Evolutionary conservation across 2,329 filamentous ascomycete species (phyloP).

Genomic region (Didymella exigua): DNA sequence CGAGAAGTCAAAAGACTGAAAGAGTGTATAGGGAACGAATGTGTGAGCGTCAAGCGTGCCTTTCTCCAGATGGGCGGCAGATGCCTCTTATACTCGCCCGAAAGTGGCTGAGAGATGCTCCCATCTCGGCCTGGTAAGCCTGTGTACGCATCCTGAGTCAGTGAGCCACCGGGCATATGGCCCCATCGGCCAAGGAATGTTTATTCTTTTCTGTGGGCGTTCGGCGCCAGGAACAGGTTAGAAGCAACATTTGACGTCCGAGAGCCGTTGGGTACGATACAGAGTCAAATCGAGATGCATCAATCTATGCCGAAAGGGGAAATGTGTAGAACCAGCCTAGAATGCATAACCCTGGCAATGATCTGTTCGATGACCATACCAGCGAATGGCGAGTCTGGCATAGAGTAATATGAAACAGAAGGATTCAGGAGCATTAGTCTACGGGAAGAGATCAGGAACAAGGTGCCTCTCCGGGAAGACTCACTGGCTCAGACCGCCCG

Average conservation of each 20-base stretch:
- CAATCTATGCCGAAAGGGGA: slow-evolving; percentile 1
- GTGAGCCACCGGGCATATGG: slow-evolving; percentile 19
- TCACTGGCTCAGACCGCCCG: neutral
- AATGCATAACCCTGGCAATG: slow-evolving; percentile 8
- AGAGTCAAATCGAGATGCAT: neutral
- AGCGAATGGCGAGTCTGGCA: slow-evolving; percentile 5
- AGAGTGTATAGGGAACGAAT: slow-evolving; percentile 29
- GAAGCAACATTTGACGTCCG: slow-evolving; percentile 24
- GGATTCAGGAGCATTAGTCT: neutral
- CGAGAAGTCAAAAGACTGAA: slow-evolving; percentile 26
- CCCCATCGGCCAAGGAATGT: slow-evolving; percentile 19
- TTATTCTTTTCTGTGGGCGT: slow-evolving; percentile 21
- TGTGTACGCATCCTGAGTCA: slow-evolving; percentile 19
- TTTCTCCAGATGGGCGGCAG: slow-evolving; percentile 13
- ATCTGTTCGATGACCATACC: slow-evolving; percentile 5
- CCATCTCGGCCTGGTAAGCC: slow-evolving; percentile 29
- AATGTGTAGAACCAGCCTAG: slow-evolving; percentile 13
- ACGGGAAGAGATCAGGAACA: slow-evolving; percentile 8
- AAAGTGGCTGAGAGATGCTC: slow-evolving; percentile 5
- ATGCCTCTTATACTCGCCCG: slow-evolving; percentile 30
- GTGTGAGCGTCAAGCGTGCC: slow-evolving; percentile 42
- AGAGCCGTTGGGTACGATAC: slow-evolving; percentile 17
- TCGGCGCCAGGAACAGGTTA: slow-evolving; percentile 19
- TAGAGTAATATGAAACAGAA: slow-evolving; percentile 11
- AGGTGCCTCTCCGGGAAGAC: neutral